Percentiles rank a stretch among this genome's conserved stretches.
Conservation (phyloP, 805 yeast species). For the Huiozyma naganishii region DNA sequence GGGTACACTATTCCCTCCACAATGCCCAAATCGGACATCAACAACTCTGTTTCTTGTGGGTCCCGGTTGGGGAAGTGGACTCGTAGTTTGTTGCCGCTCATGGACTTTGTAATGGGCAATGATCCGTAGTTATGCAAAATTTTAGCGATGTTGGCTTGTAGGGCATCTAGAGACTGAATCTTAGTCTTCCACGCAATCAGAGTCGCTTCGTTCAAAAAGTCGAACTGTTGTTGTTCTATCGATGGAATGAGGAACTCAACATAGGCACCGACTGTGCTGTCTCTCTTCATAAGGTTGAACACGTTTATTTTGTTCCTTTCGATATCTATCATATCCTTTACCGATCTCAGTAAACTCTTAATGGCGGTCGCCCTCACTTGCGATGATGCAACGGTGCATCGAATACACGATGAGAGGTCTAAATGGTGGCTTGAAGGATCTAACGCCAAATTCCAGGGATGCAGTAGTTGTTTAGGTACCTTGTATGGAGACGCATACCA, state of each 20-base stretch:
- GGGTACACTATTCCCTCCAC: constrained; percentile 41
- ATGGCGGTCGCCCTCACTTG: too few relatives aligned
- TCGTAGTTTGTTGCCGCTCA: constrained; percentile 29
- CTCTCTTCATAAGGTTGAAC: neutral
- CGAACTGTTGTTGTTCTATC: constrained; percentile 8
- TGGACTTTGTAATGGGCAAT: constrained; percentile 44
- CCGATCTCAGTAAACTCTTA: too few relatives aligned
- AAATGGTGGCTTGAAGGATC: too few relatives aligned
- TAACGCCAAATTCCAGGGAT: too few relatives aligned
- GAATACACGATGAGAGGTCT: too few relatives aligned
- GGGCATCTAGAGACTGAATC: constrained; percentile 1
- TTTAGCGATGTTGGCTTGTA: constrained; percentile 20
- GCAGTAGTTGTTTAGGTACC: too few relatives aligned
- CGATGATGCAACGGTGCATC: too few relatives aligned
- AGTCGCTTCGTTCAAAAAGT: neutral
- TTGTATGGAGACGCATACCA: too few relatives aligned
- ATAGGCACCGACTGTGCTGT: constrained; percentile 32
- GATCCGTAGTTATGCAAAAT: constrained; percentile 51
- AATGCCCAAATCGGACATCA: constrained; percentile 51
- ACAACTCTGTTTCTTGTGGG: constrained; percentile 40
- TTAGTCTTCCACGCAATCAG: constrained; percentile 3
- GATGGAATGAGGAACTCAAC: constrained; percentile 47
- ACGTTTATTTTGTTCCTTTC: constrained; percentile 31
- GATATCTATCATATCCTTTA: neutral
- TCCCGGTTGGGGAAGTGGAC: constrained; percentile 69